Conservation (phyloP, 1,284 basidiomycete species). For the Meripilus lineatus region DNA sequence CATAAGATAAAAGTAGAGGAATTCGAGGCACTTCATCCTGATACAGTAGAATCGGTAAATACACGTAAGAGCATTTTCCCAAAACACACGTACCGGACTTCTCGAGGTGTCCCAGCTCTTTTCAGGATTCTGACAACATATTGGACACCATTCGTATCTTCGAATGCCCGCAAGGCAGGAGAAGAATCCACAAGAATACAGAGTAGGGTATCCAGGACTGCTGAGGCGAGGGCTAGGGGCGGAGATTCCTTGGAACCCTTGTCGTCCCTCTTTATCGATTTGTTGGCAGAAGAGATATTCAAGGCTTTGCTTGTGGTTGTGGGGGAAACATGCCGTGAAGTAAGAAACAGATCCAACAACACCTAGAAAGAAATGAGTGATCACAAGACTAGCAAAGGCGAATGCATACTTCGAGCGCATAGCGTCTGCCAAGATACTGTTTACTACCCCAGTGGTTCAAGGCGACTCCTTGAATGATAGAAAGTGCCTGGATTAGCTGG, state of each 20-base stretch:
- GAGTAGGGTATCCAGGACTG: constrained; percentile 75
- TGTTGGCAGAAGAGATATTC: constrained; percentile 10
- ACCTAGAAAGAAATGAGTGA: constrained; percentile 35
- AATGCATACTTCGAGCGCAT: constrained; percentile 62
- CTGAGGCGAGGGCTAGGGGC: constrained; percentile 43
- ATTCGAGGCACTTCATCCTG: constrained; percentile 92
- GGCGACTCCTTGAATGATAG: constrained; percentile 75
- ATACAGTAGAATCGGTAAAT: constrained; percentile 33
- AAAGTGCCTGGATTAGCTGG: constrained; percentile 55
- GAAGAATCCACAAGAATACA: constrained; percentile 83
- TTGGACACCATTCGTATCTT: constrained; percentile 71
- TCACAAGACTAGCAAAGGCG: not conserved
- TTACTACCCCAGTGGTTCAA: constrained; percentile 71
- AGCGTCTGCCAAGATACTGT: constrained; percentile 59
- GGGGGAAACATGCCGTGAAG: constrained; percentile 54
- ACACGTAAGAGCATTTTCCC: not conserved
- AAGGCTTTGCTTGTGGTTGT: constrained; percentile 16
- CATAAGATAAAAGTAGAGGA: constrained; percentile 87
- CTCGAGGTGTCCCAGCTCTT: constrained; percentile 72
- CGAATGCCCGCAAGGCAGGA: constrained; percentile 67
- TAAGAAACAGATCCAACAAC: constrained; percentile 62
- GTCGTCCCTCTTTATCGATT: constrained; percentile 14
- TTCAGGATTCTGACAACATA: constrained; percentile 80
- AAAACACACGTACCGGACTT: constrained; percentile 66
- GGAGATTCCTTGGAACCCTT: constrained; percentile 14